Evolutionary conservation across 345 rosid genomes (phyloP).

Genomic region (Eucalyptus marginata): DNA sequence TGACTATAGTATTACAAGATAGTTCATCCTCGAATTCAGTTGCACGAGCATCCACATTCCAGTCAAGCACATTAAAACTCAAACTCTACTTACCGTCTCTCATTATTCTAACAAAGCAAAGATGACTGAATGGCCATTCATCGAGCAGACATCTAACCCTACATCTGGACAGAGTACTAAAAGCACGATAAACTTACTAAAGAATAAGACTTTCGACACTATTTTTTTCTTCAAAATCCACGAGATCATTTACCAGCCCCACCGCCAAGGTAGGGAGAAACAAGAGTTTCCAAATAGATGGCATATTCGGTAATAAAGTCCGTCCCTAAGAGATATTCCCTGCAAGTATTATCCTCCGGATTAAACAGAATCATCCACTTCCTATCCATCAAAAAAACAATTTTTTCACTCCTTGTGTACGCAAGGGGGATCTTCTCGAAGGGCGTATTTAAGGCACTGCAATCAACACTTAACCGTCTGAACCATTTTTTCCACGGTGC

Average conservation of each 20-base stretch:
- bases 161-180: no score
- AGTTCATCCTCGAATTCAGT: neutral
- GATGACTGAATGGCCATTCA: no score
- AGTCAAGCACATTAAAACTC: neutral
- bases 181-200: no score
- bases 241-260: no score
- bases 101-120: no score
- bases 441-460: no score
- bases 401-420: neutral
- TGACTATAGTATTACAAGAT: neutral
- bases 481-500: neutral
- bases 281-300: neutral
- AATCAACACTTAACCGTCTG: neutral
- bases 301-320: neutral
- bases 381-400: neutral
- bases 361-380: no score
- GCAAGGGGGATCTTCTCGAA: neutral
- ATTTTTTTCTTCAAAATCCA: no score
- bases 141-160: no score
- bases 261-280: neutral
- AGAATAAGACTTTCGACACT: no score
- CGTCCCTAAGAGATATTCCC: neutral
- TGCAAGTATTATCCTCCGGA: no score
- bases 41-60: neutral
- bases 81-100: conserved; percentile 1